Conservation (phyloP, 768 basidiomycete species). For the Hygrophoropsis aurantiaca region DNA sequence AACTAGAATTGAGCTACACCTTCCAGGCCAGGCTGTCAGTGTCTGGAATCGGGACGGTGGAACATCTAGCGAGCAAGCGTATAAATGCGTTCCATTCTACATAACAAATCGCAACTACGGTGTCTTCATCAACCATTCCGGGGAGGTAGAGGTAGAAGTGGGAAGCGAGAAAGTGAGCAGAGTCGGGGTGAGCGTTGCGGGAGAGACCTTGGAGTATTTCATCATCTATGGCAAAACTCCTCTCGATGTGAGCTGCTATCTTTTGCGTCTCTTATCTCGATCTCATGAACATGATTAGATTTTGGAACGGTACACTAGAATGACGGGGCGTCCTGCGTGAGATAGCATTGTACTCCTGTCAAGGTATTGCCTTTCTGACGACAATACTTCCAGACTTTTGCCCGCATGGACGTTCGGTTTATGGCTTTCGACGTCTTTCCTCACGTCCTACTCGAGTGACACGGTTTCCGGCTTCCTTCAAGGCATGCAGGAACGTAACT, state of each 20-base stretch:
- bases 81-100: conserved; percentile 69
- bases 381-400: conserved; percentile 45
- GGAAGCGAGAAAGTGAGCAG: conserved; percentile 64
- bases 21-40: conserved; percentile 52
- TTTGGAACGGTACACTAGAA: conserved; percentile 57
- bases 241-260: conserved; percentile 38
- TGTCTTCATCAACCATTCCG: conserved; percentile 74
- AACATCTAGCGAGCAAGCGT: conserved; percentile 66
- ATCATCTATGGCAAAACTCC: conserved; percentile 70
- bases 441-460: conserved; percentile 65
- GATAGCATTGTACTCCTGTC: conserved; percentile 18
- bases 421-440: conserved; percentile 77
- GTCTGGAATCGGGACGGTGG: conserved; percentile 80
- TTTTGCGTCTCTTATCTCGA: background rate
- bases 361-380: conserved; percentile 18
- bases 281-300: conserved; percentile 36
- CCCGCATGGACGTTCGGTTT: conserved; percentile 77
- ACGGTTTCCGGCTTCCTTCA: conserved; percentile 71
- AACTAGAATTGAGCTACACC: conserved; percentile 7
- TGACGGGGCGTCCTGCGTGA: conserved; percentile 64
- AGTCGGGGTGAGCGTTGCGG: conserved; percentile 64
- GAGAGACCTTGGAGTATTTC: conserved; percentile 66
- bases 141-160: conserved; percentile 75
- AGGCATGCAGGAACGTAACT: conserved; percentile 65
- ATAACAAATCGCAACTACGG: conserved; percentile 72